Evolutionary conservation across 1,284 basidiomycete genomes (phyloP).

Genomic region (Takashimella tepidaria): DNA sequence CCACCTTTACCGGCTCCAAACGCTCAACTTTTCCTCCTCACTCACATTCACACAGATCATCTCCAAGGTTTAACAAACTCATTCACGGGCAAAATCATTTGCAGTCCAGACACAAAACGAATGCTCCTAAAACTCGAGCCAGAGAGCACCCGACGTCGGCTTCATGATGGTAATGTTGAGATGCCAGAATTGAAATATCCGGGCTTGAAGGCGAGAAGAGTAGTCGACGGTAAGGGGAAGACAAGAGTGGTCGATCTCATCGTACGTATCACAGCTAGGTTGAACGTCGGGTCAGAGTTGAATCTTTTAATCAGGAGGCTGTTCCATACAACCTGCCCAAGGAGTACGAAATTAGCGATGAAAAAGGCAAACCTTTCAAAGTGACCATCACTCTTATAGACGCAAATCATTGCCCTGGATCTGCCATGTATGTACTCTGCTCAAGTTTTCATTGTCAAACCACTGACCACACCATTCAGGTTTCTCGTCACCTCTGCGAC

Average conservation of each 20-base stretch:
- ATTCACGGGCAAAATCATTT: constrained; percentile 56
- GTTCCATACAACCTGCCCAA: constrained; percentile 53
- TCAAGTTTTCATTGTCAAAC: background rate
- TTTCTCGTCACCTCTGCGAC: constrained; percentile 73
- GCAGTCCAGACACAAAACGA: constrained; percentile 72
- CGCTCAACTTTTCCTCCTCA: constrained; percentile 66
- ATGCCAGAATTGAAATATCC: constrained; percentile 59
- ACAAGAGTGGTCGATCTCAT: constrained; percentile 35
- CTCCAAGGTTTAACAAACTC: constrained; percentile 29
- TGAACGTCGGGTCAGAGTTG: background rate
- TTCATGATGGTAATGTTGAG: constrained; percentile 54
- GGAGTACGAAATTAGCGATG: constrained; percentile 55
- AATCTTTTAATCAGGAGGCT: constrained; percentile 17
- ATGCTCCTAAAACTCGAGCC: constrained; percentile 73
- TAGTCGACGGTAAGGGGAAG: constrained; percentile 31
- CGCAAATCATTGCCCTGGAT: constrained; percentile 92
- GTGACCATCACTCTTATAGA: constrained; percentile 71
- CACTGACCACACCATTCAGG: constrained; percentile 52
- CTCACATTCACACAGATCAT: constrained; percentile 81
- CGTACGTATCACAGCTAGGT: constrained; percentile 15
- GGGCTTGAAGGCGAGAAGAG: constrained; percentile 57
- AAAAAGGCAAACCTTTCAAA: constrained; percentile 50
- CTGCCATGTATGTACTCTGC: constrained; percentile 64
- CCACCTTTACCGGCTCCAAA: constrained; percentile 34
- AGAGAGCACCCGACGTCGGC: constrained; percentile 57